Conservation (phyloP, 148 eudicot species). For the Nyssa sinensis region DNA sequence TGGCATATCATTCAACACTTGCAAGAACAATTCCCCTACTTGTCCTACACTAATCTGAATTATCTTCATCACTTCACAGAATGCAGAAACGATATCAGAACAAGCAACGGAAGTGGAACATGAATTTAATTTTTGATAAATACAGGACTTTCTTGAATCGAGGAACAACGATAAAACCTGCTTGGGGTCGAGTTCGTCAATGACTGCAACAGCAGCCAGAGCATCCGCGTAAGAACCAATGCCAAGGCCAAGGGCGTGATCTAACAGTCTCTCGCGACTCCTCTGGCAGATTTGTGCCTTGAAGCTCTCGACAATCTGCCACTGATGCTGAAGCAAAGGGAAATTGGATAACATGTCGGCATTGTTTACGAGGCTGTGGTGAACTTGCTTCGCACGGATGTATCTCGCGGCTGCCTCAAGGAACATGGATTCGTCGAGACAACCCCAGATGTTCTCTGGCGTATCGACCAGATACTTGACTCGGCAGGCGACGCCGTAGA, state of each 20-base stretch:
- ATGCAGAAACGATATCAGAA: slow-evolving; percentile 52
- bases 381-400: slow-evolving; percentile 72
- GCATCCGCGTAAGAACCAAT: slow-evolving; percentile 76
- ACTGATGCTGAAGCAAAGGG: slow-evolving; percentile 84
- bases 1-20: slow-evolving; percentile 85
- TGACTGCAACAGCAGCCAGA: slow-evolving; percentile 72
- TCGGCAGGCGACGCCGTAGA: slow-evolving; percentile 75
- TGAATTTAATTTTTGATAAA: slow-evolving; percentile 60
- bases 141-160: slow-evolving; percentile 74
- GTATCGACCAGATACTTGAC: slow-evolving; percentile 97
- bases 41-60: slow-evolving; percentile 89
- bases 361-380: slow-evolving; percentile 40
- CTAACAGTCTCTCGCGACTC: slow-evolving; percentile 77
- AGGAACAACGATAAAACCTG: slow-evolving; percentile 68
- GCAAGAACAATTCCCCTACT: slow-evolving; percentile 90
- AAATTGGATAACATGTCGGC: slow-evolving; percentile 61
- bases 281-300: slow-evolving; percentile 86
- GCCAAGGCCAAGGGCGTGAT: slow-evolving; percentile 33
- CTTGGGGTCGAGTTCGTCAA: slow-evolving; percentile 75
- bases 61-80: slow-evolving; percentile 78
- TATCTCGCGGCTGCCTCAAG: slow-evolving; percentile 75
- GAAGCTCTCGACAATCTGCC: slow-evolving; percentile 97
- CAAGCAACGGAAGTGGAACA: slow-evolving; percentile 42
- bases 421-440: slow-evolving; percentile 89
- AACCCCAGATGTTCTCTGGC: slow-evolving; percentile 95